Conservation (phyloP, 2,329 filamentous ascomycete genomes). For the Colletotrichum destructivum region DNA sequence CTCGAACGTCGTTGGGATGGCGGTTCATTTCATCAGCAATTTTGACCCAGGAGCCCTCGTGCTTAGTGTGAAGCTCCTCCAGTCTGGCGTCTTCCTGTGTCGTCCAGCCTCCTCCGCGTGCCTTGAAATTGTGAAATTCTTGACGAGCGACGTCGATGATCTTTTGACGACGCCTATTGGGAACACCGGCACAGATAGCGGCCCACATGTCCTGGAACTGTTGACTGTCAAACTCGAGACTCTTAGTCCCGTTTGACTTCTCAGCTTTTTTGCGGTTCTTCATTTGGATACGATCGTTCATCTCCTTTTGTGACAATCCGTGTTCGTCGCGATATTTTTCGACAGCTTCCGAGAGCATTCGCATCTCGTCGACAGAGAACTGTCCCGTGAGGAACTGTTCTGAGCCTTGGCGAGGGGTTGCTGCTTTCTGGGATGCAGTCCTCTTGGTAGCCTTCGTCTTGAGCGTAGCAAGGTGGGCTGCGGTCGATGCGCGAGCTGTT, state of each 20-base stretch:
- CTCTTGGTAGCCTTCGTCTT: constrained; percentile 14
- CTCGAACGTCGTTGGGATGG: constrained; percentile 75
- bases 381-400: constrained; percentile 50
- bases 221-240: constrained; percentile 49
- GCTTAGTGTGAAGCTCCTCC: constrained; percentile 58
- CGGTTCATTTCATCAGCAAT: constrained; percentile 77
- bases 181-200: constrained; percentile 62
- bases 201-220: constrained; percentile 65
- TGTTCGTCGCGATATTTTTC: constrained; percentile 61
- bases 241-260: constrained; percentile 52
- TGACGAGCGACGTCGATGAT: constrained; percentile 72
- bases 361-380: constrained; percentile 62
- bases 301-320: constrained; percentile 57
- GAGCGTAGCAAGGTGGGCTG: neutral
- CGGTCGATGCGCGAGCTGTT: neutral
- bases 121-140: constrained; percentile 76
- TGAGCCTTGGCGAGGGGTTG: neutral
- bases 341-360: constrained; percentile 58
- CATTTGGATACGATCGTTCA: constrained; percentile 63
- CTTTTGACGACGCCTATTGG: constrained; percentile 66
- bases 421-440: neutral
- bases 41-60: constrained; percentile 71
- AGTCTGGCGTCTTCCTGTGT: constrained; percentile 71
- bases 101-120: constrained; percentile 71
- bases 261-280: constrained; percentile 39